Evolutionary conservation across 495 filamentous ascomycete species (phyloP), one percentile per base, ranked within the genome.

Genomic region (Aspergillus taichungensis): DNA sequence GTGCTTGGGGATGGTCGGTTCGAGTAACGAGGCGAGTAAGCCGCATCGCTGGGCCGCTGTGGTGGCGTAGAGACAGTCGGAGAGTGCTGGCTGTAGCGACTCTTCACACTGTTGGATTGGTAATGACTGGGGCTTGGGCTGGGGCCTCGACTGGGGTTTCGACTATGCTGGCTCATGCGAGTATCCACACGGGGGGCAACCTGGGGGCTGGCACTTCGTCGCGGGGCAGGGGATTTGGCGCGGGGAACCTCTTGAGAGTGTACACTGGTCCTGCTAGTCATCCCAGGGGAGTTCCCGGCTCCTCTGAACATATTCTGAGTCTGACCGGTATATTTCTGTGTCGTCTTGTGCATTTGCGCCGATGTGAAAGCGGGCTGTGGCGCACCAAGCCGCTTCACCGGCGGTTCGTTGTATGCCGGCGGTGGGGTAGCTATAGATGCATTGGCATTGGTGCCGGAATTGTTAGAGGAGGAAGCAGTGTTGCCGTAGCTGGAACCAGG

Each of bases 291-390:
- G 46, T 63, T 61, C 47, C 54, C 55, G 38, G 61, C 55, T n/a
- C 65, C 71, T 7, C 76, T 74, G 55, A 94, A 87, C 78, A 95
- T 83, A 53, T 76, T 84, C 42, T 86, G 80, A 6, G 83, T 85
- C 62, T 95, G 85, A 42, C 83, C 80, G 36, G 85, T 78, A 58
- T 92, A 95, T 55, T 85, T 85, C 44, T 90, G 80, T 1, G 88
- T 89, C 9, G 91, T 85, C 55, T 92, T 83, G 52, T 95, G 83
- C 94, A 99, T 99, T 37, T 90, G 83, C 43, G 82, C 82, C 6
- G 85, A 84, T 0, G 94, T 97, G 49, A 90, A 87, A 8, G 94
- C 94, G 0, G 91, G 92, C 43, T 92, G 80, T 1, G 94, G 94
- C 11, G 89, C 85, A 46, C 84, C 94, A 9, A 99, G 79, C 35